Conservation (phyloP, 1,139 yeast genomes). For the Pichia sp. region DNA sequence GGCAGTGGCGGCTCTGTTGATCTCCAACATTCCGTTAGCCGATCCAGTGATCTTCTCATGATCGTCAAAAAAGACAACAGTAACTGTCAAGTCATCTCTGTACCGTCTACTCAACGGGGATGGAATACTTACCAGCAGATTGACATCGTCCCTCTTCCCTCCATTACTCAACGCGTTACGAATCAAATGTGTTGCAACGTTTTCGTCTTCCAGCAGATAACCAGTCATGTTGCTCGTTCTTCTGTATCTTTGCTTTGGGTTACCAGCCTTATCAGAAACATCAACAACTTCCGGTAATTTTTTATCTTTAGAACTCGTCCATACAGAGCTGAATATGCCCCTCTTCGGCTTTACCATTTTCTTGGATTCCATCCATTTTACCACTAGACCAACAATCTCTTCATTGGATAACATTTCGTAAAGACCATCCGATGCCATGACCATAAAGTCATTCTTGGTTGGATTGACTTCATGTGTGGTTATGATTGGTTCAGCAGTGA, state of each 20-base stretch:
- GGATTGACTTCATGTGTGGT: constrained; percentile 77
- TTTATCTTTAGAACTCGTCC: constrained; percentile 44
- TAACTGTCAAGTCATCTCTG: constrained; percentile 93
- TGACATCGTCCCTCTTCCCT: constrained; percentile 79
- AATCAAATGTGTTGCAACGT: constrained; percentile 88
- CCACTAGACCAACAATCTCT: constrained; percentile 88
- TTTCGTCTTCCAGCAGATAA: constrained; percentile 68
- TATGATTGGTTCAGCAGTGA: constrained; percentile 92
- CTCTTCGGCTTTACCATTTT: constrained; percentile 54
- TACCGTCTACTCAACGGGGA: constrained; percentile 86
- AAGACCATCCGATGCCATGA: constrained; percentile 91
- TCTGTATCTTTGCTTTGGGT: constrained; percentile 57
- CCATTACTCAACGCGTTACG: constrained; percentile 91
- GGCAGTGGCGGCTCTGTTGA: background rate
- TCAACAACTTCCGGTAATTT: constrained; percentile 62
- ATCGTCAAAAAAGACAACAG: constrained; percentile 75
- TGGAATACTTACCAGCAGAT: constrained; percentile 89
- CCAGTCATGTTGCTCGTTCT: constrained; percentile 39
- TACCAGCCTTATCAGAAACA: constrained; percentile 50
- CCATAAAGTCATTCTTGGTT: constrained; percentile 74
- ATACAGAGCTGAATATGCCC: constrained; percentile 33
- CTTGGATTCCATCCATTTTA: constrained; percentile 85
- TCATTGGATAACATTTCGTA: constrained; percentile 90
- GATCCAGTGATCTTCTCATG: constrained; percentile 48
- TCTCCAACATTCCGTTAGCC: constrained; percentile 27